Conservation (phyloP, 2,329 filamentous ascomycete species). For the Pseudogymnoascus sp. region DNA sequence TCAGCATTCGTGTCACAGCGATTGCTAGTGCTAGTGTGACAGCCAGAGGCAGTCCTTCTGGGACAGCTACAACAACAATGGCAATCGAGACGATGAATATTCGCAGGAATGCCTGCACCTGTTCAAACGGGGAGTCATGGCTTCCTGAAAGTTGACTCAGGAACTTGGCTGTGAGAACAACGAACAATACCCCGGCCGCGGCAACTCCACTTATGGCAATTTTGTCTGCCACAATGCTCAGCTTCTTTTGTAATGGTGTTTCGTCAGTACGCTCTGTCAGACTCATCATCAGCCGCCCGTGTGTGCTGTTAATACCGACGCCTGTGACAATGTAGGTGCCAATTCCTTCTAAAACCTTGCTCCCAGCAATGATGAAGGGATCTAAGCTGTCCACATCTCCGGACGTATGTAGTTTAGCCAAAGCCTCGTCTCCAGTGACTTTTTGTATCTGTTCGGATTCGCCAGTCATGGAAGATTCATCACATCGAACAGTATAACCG, state of each 20-base stretch:
- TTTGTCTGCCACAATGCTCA: slow-evolving; percentile 71
- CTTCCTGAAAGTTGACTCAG: slow-evolving; percentile 50
- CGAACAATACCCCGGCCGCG: slow-evolving; percentile 65
- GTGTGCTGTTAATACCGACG: slow-evolving; percentile 65
- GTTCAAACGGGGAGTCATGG: slow-evolving; percentile 38
- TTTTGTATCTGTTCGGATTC: slow-evolving; percentile 68
- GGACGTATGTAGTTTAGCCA: slow-evolving; percentile 47
- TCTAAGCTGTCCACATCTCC: slow-evolving; percentile 58
- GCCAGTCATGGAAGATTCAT: slow-evolving; percentile 69
- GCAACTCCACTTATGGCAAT: slow-evolving; percentile 68
- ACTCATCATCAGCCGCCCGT: slow-evolving; percentile 72
- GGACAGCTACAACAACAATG: slow-evolving; percentile 59
- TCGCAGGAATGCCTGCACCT: slow-evolving; percentile 51
- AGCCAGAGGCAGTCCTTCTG: slow-evolving; percentile 56
- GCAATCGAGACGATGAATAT: slow-evolving; percentile 58
- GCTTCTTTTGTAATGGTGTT: slow-evolving; percentile 68
- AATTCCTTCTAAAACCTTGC: slow-evolving; percentile 66
- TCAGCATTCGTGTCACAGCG: slow-evolving; percentile 58
- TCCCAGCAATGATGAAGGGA: slow-evolving; percentile 73
- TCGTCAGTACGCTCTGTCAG: slow-evolving; percentile 68
- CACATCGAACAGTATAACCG: slow-evolving; percentile 59
- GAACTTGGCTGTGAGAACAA: slow-evolving; percentile 73
- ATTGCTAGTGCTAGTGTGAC: slow-evolving; percentile 61
- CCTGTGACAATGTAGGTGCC: slow-evolving; percentile 70
- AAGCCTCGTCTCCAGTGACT: slow-evolving; percentile 53